phyloP scores from a whole-genome alignment of 2,329 filamentous ascomycete species.

The Clarireedia paspali region DNA sequence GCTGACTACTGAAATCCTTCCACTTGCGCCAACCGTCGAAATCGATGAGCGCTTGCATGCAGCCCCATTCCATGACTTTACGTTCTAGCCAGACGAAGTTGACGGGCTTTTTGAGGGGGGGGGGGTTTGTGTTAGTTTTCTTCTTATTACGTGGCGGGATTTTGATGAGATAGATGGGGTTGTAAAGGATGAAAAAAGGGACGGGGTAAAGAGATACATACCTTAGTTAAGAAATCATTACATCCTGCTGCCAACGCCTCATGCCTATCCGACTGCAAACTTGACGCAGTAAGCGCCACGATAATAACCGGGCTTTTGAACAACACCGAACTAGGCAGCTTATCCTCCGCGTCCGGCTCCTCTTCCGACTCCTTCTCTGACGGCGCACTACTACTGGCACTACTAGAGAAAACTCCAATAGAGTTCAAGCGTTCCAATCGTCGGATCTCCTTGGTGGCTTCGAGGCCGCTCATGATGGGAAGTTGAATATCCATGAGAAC shows the following conservation, averaged over 20 bases:
- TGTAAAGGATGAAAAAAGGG: not conserved
- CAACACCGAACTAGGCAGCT: slow-evolving; percentile 56
- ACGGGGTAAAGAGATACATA: slow-evolving; percentile 34
- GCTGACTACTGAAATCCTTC: slow-evolving; percentile 62
- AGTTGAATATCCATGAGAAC: slow-evolving; percentile 98
- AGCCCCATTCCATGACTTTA: slow-evolving; percentile 99
- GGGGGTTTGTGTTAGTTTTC: slow-evolving; percentile 7
- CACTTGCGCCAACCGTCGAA: slow-evolving; percentile 97
- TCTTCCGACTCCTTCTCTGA: slow-evolving; percentile 34
- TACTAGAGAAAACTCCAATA: slow-evolving; percentile 83
- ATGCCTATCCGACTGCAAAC: slow-evolving; percentile 88
- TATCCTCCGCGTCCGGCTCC: slow-evolving; percentile 56
- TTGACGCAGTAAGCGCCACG: slow-evolving; percentile 90
- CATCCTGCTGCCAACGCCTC: slow-evolving; percentile 92
- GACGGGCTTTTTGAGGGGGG: slow-evolving; percentile 57
- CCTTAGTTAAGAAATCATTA: slow-evolving; percentile 98
- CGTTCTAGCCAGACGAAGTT: slow-evolving; percentile 96
- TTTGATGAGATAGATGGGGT: not conserved
- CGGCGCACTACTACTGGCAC: slow-evolving; percentile 46
- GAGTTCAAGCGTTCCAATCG: slow-evolving; percentile 82
- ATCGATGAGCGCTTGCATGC: slow-evolving; percentile 98
- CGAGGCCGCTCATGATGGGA: slow-evolving; percentile 90
- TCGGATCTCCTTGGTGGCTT: slow-evolving; percentile 91
- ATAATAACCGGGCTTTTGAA: slow-evolving; percentile 99
- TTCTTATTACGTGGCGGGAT: not conserved